Percentiles rank a stretch among this genome's conserved stretches.
Conservation (phyloP, 2,329 filamentous ascomycete species). For the Aspergillus sp. region DNA sequence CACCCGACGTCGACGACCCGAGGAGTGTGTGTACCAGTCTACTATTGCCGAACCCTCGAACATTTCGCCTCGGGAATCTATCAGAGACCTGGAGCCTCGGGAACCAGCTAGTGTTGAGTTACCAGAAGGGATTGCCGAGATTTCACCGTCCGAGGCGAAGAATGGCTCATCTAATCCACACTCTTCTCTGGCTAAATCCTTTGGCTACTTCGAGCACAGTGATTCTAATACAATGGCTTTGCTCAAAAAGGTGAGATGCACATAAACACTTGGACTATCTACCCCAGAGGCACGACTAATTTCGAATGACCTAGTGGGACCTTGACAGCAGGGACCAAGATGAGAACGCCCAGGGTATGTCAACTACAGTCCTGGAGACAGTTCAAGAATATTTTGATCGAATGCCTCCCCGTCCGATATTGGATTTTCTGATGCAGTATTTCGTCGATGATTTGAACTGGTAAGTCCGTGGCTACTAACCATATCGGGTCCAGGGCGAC, state of each 20-base stretch:
- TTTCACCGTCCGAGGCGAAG: not conserved
- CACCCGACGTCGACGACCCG: conserved; percentile 11
- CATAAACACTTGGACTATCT: too few species aligned
- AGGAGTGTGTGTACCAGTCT: conserved; percentile 8
- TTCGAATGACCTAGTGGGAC: too few species aligned
- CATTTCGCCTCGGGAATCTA: not conserved
- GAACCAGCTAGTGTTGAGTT: not conserved
- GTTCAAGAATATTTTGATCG: not conserved
- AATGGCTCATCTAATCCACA: not conserved
- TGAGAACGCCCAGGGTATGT: not conserved
- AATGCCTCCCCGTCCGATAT: not conserved
- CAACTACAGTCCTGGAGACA: not conserved
- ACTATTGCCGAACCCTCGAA: not conserved
- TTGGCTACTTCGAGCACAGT: conserved; percentile 16
- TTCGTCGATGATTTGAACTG: conserved; percentile 11
- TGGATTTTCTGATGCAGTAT: conserved; percentile 9
- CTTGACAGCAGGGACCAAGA: too few species aligned
- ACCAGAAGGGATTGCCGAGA: not conserved
- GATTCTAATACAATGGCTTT: conserved; percentile 9
- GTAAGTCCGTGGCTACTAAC: not conserved
- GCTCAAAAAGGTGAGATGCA: not conserved
- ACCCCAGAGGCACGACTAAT: too few species aligned
- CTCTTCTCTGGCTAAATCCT: conserved; percentile 2
- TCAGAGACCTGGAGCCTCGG: not conserved
- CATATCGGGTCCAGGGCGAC: too few species aligned